These are phyloP conservation scores for Sonneratia caseolaris DNA, from an alignment of 345 rosid genomes.

Conservation along the genomic window DNA sequence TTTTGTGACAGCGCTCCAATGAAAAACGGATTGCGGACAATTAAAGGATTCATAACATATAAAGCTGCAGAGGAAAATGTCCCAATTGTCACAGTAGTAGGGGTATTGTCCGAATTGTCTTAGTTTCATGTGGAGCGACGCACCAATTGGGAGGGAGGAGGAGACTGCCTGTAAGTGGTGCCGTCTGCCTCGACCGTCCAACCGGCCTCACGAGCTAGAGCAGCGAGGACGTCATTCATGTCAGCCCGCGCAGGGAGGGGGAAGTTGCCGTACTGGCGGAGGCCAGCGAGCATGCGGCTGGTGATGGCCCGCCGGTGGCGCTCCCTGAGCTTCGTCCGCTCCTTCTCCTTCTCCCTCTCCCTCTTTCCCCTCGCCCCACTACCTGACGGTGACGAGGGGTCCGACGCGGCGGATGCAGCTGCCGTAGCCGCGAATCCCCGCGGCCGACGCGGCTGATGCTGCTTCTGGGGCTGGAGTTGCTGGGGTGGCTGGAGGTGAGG, in stretches of 20 bases:
- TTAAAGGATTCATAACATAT: neutral
- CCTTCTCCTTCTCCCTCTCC: constrained; percentile 92
- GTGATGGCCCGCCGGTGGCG: constrained; percentile 96
- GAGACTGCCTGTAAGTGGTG: constrained; percentile 66
- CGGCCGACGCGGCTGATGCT: constrained; percentile 50
- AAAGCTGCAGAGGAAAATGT: neutral
- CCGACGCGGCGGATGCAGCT: constrained; percentile 21
- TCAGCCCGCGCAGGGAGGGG: constrained; percentile 98
- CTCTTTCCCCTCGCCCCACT: constrained; percentile 53
- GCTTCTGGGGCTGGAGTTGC: constrained; percentile 14
- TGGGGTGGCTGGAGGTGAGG: constrained; percentile 9
- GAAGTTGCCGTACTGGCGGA: constrained; percentile 87
- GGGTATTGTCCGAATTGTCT: neutral
- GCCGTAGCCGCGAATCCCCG: constrained; percentile 77
- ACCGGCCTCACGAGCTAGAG: constrained; percentile 94
- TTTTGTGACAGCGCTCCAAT: neutral
- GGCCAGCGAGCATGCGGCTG: constrained; percentile 89
- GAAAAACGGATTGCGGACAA: neutral
- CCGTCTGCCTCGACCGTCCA: constrained; percentile 96
- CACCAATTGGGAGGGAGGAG: constrained; percentile 59
- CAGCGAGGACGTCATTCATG: constrained; percentile 98
- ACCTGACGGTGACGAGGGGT: constrained; percentile 14
- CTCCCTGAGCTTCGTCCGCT: constrained; percentile 90
- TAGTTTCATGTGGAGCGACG: constrained; percentile 4
- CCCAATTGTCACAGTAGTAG: neutral